Conservation (phyloP, 1,139 yeast genomes). For the Debaryomyces psychrophilus region DNA sequence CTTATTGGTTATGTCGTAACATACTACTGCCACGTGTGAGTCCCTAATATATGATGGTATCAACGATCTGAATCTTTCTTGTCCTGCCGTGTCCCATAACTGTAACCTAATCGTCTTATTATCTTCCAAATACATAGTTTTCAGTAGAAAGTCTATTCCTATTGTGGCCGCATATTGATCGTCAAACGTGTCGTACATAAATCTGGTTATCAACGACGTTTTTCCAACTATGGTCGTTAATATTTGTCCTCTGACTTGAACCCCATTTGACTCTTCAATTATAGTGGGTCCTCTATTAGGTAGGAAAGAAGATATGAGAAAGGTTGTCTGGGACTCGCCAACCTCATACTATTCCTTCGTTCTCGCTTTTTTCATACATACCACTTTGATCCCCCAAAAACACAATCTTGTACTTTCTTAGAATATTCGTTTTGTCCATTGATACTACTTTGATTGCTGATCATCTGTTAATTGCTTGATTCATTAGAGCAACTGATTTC, state of each 20-base stretch:
- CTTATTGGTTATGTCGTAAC: slow-evolving; percentile 87
- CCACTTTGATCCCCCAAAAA: slow-evolving; percentile 97
- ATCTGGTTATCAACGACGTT: slow-evolving; percentile 90
- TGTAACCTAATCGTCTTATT: slow-evolving; percentile 54
- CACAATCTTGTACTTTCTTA: slow-evolving; percentile 85
- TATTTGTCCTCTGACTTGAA: background rate
- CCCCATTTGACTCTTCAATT: too few relatives aligned
- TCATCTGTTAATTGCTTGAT: background rate
- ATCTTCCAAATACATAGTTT: slow-evolving; percentile 66
- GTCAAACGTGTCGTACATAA: slow-evolving; percentile 98
- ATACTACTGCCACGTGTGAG: slow-evolving; percentile 94
- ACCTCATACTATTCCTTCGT: background rate
- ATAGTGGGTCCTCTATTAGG: too few relatives aligned
- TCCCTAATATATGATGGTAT: slow-evolving; percentile 92
- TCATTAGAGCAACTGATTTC: slow-evolving; percentile 2
- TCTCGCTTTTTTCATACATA: slow-evolving; percentile 27
- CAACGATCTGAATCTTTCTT: slow-evolving; percentile 59
- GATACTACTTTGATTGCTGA: background rate
- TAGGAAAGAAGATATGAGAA: too few relatives aligned
- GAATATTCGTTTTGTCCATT: slow-evolving; percentile 16
- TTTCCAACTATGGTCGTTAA: slow-evolving; percentile 64
- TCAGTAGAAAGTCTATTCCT: slow-evolving; percentile 93
- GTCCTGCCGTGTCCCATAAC: slow-evolving; percentile 67
- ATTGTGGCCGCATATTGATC: slow-evolving; percentile 95
- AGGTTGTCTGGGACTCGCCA: too few relatives aligned